These are phyloP conservation scores for Scheffersomyces illinoinensis DNA, from an alignment of 1,139 yeast genomes.

Conservation along the genomic window DNA sequence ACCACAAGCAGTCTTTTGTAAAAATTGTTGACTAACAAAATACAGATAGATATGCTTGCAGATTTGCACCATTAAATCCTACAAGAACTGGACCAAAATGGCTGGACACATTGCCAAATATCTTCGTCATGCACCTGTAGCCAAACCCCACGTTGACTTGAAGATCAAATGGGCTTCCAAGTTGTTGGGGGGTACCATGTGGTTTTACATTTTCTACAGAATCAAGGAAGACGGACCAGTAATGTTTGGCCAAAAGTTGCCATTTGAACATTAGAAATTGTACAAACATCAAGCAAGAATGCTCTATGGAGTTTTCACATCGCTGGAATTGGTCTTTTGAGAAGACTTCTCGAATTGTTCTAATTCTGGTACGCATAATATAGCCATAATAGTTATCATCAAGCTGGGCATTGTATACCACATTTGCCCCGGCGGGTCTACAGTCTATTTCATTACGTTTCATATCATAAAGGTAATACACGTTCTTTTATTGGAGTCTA, in stretches of 20 bases:
- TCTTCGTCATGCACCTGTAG: constrained; percentile 55
- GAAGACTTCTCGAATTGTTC: not conserved
- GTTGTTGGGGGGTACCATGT: constrained; percentile 77
- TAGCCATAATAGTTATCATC: not conserved
- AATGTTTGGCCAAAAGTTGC: constrained; percentile 50
- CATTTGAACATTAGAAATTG: constrained; percentile 39
- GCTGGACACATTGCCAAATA: constrained; percentile 49
- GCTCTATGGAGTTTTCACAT: not conserved
- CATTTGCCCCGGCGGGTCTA: not conserved
- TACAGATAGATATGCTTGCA: not conserved
- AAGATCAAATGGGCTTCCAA: constrained; percentile 61
- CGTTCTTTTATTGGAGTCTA: not conserved
- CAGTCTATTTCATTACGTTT: not conserved
- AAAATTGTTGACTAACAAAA: not conserved
- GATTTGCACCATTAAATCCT: not conserved
- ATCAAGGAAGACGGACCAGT: constrained; percentile 70
- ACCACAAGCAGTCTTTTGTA: constrained; percentile 10
- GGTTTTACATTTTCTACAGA: constrained; percentile 84
- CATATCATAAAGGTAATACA: constrained; percentile 1
- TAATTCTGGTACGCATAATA: not conserved
- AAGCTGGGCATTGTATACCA: not conserved
- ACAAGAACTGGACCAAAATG: constrained; percentile 16
- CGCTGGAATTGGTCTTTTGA: not conserved
- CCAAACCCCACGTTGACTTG: constrained; percentile 55
- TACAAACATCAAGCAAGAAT: not conserved